phyloP scores from a whole-genome alignment of 2,329 filamentous ascomycete genomes.

The Colletotrichum phormii region DNA sequence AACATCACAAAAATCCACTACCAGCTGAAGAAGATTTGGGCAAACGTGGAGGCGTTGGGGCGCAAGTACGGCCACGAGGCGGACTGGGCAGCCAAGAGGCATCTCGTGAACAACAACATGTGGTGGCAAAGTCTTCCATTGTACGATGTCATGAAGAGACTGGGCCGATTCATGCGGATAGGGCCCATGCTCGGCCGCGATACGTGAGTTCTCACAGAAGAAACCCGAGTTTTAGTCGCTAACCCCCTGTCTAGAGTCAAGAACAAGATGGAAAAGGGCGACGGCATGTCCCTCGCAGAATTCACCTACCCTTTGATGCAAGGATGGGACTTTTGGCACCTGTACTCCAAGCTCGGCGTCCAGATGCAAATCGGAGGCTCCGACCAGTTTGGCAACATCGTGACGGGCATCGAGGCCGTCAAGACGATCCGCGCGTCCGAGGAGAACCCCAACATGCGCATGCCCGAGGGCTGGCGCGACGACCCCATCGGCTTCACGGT shows the following conservation, averaged over 20 bases:
- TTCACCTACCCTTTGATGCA: constrained; percentile 95
- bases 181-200: constrained; percentile 91
- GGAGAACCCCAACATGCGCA: constrained; percentile 53
- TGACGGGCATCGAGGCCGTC: constrained; percentile 87
- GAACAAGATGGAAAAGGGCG: constrained; percentile 83
- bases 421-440: constrained; percentile 76
- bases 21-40: constrained; percentile 79
- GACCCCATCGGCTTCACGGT: constrained; percentile 89
- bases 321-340: constrained; percentile 95
- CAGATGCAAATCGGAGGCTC: constrained; percentile 94
- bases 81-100: constrained; percentile 74
- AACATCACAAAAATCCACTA: constrained; percentile 77
- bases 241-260: constrained; percentile 66
- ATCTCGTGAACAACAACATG: constrained; percentile 81
- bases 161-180: constrained; percentile 81
- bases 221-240: background rate
- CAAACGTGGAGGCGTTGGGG: constrained; percentile 76
- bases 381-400: constrained; percentile 97
- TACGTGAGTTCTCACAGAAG: constrained; percentile 69
- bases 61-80: constrained; percentile 72
- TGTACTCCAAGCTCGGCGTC: constrained; percentile 75
- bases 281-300: constrained; percentile 94
- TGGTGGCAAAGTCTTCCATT: constrained; percentile 83
- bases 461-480: constrained; percentile 57
- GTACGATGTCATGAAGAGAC: constrained; percentile 78